Percentiles rank a stretch among this genome's conserved stretches.
Conservation (phyloP, 257 asterid species). For the Petrea volubilis region DNA sequence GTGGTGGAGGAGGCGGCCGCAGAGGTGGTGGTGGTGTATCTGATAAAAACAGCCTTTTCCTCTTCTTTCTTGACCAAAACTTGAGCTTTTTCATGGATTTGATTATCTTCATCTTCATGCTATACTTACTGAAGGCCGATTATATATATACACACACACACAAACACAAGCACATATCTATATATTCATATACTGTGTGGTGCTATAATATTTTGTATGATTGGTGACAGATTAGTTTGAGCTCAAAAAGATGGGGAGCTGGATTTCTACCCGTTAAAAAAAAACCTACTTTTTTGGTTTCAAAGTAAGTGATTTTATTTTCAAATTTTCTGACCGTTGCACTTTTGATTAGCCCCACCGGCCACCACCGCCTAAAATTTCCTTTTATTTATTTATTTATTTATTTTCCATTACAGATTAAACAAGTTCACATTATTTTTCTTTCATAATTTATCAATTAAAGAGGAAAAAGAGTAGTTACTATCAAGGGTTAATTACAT, state of each 20-base stretch:
- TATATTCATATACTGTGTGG: no score
- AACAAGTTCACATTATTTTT: no score
- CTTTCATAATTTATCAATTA: no score
- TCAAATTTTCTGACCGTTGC: constrained; percentile 41
- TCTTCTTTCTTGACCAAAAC: constrained; percentile 69
- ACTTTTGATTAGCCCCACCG: background rate
- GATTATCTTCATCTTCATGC: constrained; percentile 53
- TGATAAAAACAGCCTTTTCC: constrained; percentile 22
- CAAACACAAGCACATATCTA: no score
- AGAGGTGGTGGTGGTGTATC: constrained; percentile 38
- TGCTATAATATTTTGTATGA: background rate
- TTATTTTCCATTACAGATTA: no score
- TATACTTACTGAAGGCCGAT: background rate
- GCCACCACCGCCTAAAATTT: constrained; percentile 3
- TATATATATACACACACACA: background rate
- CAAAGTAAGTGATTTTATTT: background rate
- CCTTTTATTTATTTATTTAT: no score
- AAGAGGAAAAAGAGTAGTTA: no score
- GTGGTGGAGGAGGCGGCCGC: constrained; percentile 22
- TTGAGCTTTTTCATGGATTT: constrained; percentile 69
- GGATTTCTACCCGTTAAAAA: background rate
- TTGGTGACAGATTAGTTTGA: background rate
- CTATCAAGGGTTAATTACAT: no score
- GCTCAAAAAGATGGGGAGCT: constrained; percentile 4
- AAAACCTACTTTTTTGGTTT: background rate